phyloP scores from a whole-genome alignment of 106 monocot species.

The Narthecium ossifragum region DNA sequence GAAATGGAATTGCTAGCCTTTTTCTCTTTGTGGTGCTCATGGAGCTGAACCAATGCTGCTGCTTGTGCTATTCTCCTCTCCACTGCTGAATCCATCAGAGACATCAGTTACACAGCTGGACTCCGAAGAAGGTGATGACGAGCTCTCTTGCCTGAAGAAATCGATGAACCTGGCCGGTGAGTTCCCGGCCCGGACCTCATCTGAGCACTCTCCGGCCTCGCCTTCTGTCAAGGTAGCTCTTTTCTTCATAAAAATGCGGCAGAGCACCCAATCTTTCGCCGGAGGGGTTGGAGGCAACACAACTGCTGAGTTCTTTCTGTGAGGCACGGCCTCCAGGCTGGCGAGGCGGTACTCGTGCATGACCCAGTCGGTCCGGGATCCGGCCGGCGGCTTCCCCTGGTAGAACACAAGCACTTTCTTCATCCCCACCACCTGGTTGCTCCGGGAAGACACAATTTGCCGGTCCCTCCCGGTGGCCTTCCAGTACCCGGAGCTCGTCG shows the following conservation, averaged over 20 bases:
- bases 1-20: not conserved
- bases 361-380: slow-evolving; percentile 65
- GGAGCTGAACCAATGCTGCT: not conserved
- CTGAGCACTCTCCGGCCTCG: not conserved
- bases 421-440: slow-evolving; percentile 50
- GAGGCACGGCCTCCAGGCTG: slow-evolving; percentile 1
- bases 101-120: slow-evolving; percentile 48
- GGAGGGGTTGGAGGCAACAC: slow-evolving; percentile 10
- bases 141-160: slow-evolving; percentile 2
- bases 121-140: slow-evolving; percentile 10
- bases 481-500: slow-evolving; percentile 69
- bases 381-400: slow-evolving; percentile 42
- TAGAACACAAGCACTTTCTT: slow-evolving; percentile 86
- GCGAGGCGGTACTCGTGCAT: slow-evolving; percentile 90
- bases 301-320: slow-evolving; percentile 16
- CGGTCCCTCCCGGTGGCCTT: slow-evolving; percentile 79
- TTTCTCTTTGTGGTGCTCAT: not conserved
- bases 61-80: slow-evolving; percentile 22
- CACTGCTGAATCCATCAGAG: slow-evolving; percentile 16
- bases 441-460: slow-evolving; percentile 24
- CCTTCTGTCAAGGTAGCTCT: slow-evolving; percentile 14
- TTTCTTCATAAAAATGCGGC: slow-evolving; percentile 73
- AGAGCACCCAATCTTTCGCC: slow-evolving; percentile 56
- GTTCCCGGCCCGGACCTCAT: not conserved
- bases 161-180: slow-evolving; percentile 20